Conservation (phyloP, 495 filamentous ascomycete species). For the Apiosordaria backusii region DNA sequence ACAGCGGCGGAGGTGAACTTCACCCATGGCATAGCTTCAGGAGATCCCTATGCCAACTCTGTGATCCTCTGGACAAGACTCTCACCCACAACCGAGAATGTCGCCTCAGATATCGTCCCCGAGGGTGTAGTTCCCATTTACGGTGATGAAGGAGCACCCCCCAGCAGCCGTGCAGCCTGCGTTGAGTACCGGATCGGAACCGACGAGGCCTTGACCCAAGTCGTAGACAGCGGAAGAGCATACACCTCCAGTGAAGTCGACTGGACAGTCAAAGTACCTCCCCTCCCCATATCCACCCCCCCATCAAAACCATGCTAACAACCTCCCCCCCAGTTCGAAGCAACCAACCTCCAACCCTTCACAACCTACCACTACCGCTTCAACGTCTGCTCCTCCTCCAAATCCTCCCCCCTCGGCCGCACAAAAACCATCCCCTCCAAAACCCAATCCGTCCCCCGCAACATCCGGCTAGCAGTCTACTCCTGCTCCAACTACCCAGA, state of each 20-base stretch:
- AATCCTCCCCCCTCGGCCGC: slow-evolving; percentile 45
- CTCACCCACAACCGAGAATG: slow-evolving; percentile 53
- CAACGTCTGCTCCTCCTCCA: slow-evolving; percentile 48
- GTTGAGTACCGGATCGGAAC: slow-evolving; percentile 50
- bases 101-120: slow-evolving; percentile 54
- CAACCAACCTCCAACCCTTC: slow-evolving; percentile 53
- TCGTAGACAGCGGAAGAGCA: slow-evolving; percentile 36
- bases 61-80: slow-evolving; percentile 68
- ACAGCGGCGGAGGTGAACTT: slow-evolving; percentile 47
- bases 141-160: slow-evolving; percentile 37
- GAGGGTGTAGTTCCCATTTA: slow-evolving; percentile 53
- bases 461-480: slow-evolving; percentile 52
- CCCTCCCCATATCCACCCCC: not conserved
- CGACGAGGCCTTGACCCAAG: slow-evolving; percentile 32
- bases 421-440: slow-evolving; percentile 53
- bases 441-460: slow-evolving; percentile 34
- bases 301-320: slow-evolving; percentile 4
- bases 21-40: slow-evolving; percentile 67
- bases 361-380: slow-evolving; percentile 61
- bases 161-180: slow-evolving; percentile 53
- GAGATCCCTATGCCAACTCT: slow-evolving; percentile 61
- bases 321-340: slow-evolving; percentile 49
- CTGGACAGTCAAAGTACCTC: slow-evolving; percentile 59
- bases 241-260: slow-evolving; percentile 67
- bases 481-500: slow-evolving; percentile 55